Evolutionary conservation across 1,284 basidiomycete genomes (phyloP).

Genomic region (Sanghuangporus weigelae): DNA sequence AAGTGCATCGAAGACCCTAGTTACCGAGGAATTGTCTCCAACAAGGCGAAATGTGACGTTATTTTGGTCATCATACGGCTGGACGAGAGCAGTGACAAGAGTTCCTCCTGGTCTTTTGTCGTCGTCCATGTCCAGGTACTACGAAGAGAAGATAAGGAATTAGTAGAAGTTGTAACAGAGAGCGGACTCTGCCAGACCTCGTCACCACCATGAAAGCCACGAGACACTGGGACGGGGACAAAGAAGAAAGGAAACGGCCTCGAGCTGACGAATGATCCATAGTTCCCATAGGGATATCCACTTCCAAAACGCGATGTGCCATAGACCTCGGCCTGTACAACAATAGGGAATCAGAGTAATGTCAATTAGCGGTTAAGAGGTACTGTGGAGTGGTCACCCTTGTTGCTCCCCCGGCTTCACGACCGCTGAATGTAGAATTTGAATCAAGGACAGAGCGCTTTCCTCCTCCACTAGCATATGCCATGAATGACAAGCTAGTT

Average conservation of each 20-base stretch:
- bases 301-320: conserved; percentile 16
- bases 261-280: conserved; percentile 1
- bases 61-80: conserved; percentile 15
- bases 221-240: conserved; percentile 21
- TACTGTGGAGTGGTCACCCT: not conserved
- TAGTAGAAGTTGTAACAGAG: not conserved
- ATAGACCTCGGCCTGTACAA: conserved; percentile 3
- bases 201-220: conserved; percentile 22
- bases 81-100: conserved; percentile 15
- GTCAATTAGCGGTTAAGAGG: not conserved
- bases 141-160: not conserved
- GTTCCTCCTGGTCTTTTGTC: conserved; percentile 23
- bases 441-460: conserved; percentile 6
- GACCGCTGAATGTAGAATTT: conserved; percentile 8
- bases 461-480: conserved; percentile 15
- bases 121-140: conserved; percentile 18
- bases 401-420: conserved; percentile 13
- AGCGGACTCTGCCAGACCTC: conserved; percentile 17
- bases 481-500: not conserved
- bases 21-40: conserved; percentile 23
- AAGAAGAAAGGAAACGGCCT: conserved; percentile 21
- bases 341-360: not conserved
- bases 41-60: conserved; percentile 22
- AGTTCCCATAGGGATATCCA: conserved; percentile 17
- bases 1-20: conserved; percentile 21